A percentile compares a stretch with the other conserved stretches of the same genome.
These are phyloP conservation scores for Calocybe cyanea DNA, from an alignment of 768 basidiomycete genomes.

Conservation along the genomic window DNA sequence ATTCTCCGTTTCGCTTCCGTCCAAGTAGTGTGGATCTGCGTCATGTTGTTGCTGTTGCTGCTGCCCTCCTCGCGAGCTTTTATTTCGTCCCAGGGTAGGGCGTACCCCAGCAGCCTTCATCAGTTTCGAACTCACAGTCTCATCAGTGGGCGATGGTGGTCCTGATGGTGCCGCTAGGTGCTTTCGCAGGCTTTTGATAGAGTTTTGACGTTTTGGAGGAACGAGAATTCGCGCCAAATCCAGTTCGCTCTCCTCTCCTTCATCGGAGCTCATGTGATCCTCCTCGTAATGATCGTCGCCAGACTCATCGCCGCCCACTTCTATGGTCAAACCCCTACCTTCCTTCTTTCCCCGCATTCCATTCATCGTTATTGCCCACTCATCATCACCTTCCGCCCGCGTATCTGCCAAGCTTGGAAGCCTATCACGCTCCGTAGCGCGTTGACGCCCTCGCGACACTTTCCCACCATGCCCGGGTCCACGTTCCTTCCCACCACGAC, in stretches of 20 bases:
- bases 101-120: slow-evolving; percentile 12
- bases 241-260: slow-evolving; percentile 49
- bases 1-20: slow-evolving; percentile 22
- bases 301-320: slow-evolving; percentile 24
- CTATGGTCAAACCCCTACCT: slow-evolving; percentile 22
- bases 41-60: slow-evolving; percentile 11
- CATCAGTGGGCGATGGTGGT: slow-evolving; percentile 3
- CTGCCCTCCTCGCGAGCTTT: slow-evolving; percentile 5
- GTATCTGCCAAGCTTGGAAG: slow-evolving; percentile 63
- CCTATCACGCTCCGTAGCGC: slow-evolving; percentile 29
- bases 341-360: slow-evolving; percentile 14
- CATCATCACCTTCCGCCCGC: slow-evolving; percentile 52
- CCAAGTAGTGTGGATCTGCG: slow-evolving; percentile 19
- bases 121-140: slow-evolving; percentile 12
- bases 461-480: no score
- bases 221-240: slow-evolving; percentile 65
- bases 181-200: slow-evolving; percentile 66
- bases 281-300: slow-evolving; percentile 39
- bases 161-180: slow-evolving; percentile 47
- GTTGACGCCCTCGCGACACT: slow-evolving; percentile 22
- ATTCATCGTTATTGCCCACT: slow-evolving; percentile 47
- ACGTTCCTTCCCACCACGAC: not conserved
- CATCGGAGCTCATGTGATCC: slow-evolving; percentile 26
- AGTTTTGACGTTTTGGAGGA: slow-evolving; percentile 68
- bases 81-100: slow-evolving; percentile 13